Percentiles rank a stretch among this genome's conserved stretches.
Conservation (phyloP, 2,329 filamentous ascomycete genomes). For the Sporothrix variecibatus region DNA sequence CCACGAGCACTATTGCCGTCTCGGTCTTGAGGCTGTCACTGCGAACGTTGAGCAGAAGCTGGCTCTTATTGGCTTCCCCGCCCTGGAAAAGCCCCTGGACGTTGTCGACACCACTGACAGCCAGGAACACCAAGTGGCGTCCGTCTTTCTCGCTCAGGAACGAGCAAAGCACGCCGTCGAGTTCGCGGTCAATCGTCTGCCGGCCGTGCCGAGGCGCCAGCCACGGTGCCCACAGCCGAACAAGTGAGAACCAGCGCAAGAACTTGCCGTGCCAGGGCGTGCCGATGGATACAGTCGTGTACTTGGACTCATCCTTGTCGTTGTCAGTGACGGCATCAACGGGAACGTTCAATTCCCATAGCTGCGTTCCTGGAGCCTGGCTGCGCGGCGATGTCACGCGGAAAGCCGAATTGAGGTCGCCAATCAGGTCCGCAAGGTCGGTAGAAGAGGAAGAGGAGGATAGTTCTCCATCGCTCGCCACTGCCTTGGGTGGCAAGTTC, state of each 20-base stretch:
- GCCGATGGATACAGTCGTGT: conserved; percentile 61
- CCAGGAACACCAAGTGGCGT: conserved; percentile 74
- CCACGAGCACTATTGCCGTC: conserved; percentile 65
- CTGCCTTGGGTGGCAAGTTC: neutral
- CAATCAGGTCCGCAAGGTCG: conserved; percentile 57
- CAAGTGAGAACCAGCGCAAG: conserved; percentile 74
- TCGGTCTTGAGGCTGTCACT: conserved; percentile 66
- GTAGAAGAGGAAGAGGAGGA: conserved; percentile 32
- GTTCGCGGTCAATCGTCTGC: conserved; percentile 62
- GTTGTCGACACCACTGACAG: conserved; percentile 72
- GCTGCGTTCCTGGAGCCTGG: conserved; percentile 66
- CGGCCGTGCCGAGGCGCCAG: conserved; percentile 83
- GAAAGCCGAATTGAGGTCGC: conserved; percentile 58
- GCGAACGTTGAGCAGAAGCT: conserved; percentile 70
- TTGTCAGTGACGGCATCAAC: conserved; percentile 60
- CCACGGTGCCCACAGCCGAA: conserved; percentile 82
- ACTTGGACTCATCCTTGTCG: conserved; percentile 50
- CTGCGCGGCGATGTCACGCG: conserved; percentile 57
- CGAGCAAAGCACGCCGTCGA: conserved; percentile 72
- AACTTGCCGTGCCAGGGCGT: conserved; percentile 50
- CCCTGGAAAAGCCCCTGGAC: conserved; percentile 70
- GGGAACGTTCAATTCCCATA: conserved; percentile 67
- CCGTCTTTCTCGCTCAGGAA: conserved; percentile 70
- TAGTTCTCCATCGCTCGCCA: neutral
- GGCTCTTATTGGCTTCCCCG: conserved; percentile 42